Percentiles rank a stretch among this genome's conserved stretches.
phyloP scores from a whole-genome alignment of 192 early-diverging fungal species.

The Ramicandelaber brevisporus region DNA sequence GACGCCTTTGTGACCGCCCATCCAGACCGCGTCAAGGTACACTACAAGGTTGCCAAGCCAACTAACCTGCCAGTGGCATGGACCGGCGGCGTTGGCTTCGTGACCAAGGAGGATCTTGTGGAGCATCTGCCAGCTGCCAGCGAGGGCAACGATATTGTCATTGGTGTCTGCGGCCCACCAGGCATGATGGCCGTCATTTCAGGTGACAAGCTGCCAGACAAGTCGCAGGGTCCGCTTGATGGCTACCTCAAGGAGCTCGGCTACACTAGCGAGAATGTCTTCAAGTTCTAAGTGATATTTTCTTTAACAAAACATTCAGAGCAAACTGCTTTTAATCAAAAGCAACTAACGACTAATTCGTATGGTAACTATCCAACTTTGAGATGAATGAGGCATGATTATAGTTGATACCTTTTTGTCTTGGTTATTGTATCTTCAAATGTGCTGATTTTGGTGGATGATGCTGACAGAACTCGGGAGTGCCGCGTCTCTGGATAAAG shows the following conservation, averaged over 20 bases:
- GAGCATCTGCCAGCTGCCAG: conserved; percentile 32
- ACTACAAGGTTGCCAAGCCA: conserved; percentile 36
- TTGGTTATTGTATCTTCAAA: no score
- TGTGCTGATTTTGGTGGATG: no score
- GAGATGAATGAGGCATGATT: no score
- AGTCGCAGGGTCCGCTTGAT: conserved; percentile 52
- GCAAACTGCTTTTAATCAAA: no score
- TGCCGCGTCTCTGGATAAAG: no score
- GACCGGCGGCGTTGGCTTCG: conserved; percentile 45
- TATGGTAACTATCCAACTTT: no score
- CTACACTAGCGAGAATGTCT: conserved; percentile 42
- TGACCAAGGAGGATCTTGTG: conserved; percentile 43
- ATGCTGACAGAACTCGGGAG: no score
- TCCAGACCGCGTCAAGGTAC: conserved; percentile 34
- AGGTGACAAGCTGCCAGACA: conserved; percentile 60
- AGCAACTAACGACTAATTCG: no score
- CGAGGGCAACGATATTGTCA: conserved; percentile 20
- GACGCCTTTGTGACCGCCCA: conserved; percentile 23
- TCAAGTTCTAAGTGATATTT: conserved; percentile 73
- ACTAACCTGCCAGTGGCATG: no score
- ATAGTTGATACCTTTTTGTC: no score
- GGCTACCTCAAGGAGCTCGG: conserved; percentile 69
- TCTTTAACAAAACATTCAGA: no score
- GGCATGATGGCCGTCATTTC: conserved; percentile 41
- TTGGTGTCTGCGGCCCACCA: conserved; percentile 41